Percentiles rank a stretch among this genome's conserved stretches.
phyloP scores from a whole-genome alignment of 768 basidiomycete species.

The Tulasnella sp. region DNA sequence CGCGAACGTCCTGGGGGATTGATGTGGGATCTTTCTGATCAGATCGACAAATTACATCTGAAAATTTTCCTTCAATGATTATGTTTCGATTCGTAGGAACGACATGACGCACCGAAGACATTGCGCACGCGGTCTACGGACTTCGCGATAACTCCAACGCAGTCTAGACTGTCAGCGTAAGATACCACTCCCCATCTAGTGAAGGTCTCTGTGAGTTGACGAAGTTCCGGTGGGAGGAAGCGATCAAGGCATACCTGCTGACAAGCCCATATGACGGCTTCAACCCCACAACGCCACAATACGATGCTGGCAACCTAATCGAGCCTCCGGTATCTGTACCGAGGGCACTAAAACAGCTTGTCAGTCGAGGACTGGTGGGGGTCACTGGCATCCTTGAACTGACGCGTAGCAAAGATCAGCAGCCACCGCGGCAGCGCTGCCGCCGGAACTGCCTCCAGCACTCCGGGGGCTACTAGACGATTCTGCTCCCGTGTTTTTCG shows the following conservation, averaged over 20 bases:
- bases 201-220: conserved; percentile 9
- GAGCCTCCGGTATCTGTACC: conserved; percentile 97
- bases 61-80: not conserved
- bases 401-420: conserved; percentile 80
- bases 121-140: conserved; percentile 48
- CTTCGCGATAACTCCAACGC: conserved; percentile 75
- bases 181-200: conserved; percentile 83
- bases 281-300: conserved; percentile 86
- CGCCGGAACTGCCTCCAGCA: conserved; percentile 92
- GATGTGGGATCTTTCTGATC: conserved; percentile 77
- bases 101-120: conserved; percentile 60
- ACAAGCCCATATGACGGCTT: conserved; percentile 95
- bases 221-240: not conserved
- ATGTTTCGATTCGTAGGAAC: not conserved
- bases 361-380: not conserved
- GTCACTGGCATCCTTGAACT: conserved; percentile 38
- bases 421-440: conserved; percentile 90
- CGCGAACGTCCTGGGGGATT: conserved; percentile 44
- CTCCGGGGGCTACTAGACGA: conserved; percentile 48
- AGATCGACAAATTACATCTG: conserved; percentile 49
- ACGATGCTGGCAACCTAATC: conserved; percentile 85
- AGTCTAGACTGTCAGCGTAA: conserved; percentile 93
- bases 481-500: conserved; percentile 32
- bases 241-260: conserved; percentile 55
- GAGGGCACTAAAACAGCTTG: conserved; percentile 58